These are phyloP conservation scores for Aspergillus cristatus DNA, from an alignment of 495 filamentous ascomycete species.

Conservation along the genomic window DNA sequence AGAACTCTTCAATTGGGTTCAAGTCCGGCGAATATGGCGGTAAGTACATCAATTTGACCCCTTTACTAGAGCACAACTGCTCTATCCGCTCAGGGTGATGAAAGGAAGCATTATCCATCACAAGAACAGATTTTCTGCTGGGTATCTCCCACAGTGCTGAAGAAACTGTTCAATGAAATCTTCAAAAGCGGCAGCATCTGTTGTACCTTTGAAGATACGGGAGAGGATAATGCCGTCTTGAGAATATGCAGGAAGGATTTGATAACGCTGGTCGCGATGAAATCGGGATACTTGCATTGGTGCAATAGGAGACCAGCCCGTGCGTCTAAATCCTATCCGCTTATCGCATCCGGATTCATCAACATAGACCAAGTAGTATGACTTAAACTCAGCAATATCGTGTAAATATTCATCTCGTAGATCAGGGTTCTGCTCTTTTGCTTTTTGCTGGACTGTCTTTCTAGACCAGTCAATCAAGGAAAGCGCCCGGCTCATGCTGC, in stretches of 20 bases:
- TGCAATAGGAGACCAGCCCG: constrained; percentile 19
- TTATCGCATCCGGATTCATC: constrained; percentile 23
- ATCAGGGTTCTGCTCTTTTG: constrained; percentile 22
- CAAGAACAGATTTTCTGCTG: constrained; percentile 26
- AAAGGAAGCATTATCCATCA: constrained; percentile 28
- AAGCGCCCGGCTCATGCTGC: constrained; percentile 8
- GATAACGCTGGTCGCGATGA: constrained; percentile 20
- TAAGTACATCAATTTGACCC: not conserved
- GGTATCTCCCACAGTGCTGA: constrained; percentile 21
- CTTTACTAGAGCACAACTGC: constrained; percentile 19
- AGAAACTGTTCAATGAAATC: constrained; percentile 26
- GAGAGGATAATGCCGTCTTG: constrained; percentile 22
- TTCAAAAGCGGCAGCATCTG: constrained; percentile 24
- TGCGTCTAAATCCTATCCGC: constrained; percentile 13
- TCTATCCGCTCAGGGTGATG: constrained; percentile 20
- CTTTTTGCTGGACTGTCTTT: constrained; percentile 20
- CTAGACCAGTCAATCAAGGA: constrained; percentile 15
- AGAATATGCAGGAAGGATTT: constrained; percentile 29
- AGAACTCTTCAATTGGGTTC: not conserved
- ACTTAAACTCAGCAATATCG: constrained; percentile 16
- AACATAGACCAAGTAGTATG: constrained; percentile 17
- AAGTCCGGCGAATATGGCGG: not conserved
- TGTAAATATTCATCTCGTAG: constrained; percentile 23
- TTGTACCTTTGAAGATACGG: constrained; percentile 25
- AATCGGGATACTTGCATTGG: constrained; percentile 20